Evolutionary conservation across 192 early-diverging fungal genomes (phyloP), one percentile per base, ranked within the genome.

Genomic region (Haplosporangium gracile): DNA sequence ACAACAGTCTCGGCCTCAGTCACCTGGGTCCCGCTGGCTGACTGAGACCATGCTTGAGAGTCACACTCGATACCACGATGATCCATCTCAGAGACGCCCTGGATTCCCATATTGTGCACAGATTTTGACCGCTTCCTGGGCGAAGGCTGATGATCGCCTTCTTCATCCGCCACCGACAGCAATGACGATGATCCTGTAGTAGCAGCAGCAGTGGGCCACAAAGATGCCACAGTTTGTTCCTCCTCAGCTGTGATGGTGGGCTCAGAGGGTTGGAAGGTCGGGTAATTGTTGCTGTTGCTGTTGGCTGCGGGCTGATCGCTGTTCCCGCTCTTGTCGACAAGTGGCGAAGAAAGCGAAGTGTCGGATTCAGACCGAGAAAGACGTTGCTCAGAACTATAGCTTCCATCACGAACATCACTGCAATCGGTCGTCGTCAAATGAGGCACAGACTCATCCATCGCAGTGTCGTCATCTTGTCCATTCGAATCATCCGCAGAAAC

Each of bases 71-170:
- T 72, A 0, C 71, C 71, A 6, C 71, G 71, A 8, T 42, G 38
- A 70, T 42, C 40, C 60, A 65, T 65, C 29, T 65, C 60, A 0
- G 60, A 65, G 60, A 32, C 60, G 24, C 60, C 60, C 13, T 32
- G 11, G 29, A 65, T 65, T 11, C 60, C 60, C 60, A 51, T 49
- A 15, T 38, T 70, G 3, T 45, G 29, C 22, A 70, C 68, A 2
- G 80, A 81, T 26, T 75, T 75, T 49, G 74, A 49, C 5, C 80
- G 68, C 39, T 70, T 65, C 53, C 74, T 47, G 36, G 74, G 34
- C 6, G 74, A 81, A 10, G 74, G 80, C 22, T 81, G 69, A 11
- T 57, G 40, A 18, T 32, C 18, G 0, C 45, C 53, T 36, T 7
- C 34, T 47, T 69, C 76, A 51, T 42, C 49, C 6, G 63, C 1